A percentile compares a stretch with the other conserved stretches of the same genome.
These are phyloP conservation scores for Neohortaea acidophila DNA, from an alignment of 495 filamentous ascomycete genomes.

Conservation along the genomic window DNA sequence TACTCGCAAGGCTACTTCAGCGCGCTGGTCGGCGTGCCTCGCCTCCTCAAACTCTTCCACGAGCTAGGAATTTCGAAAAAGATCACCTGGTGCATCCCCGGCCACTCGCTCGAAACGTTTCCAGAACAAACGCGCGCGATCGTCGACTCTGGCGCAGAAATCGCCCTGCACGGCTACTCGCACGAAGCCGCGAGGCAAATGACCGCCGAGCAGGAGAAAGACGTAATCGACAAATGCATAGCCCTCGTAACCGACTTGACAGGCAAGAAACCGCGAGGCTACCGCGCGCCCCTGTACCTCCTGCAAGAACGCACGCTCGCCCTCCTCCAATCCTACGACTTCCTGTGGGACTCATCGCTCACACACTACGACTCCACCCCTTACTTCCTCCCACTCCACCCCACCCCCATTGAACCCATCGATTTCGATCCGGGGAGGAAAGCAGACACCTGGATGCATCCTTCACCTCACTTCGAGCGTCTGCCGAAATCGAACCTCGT, in stretches of 20 bases:
- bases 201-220: conserved; percentile 41
- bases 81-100: conserved; percentile 50
- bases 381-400: conserved; percentile 36
- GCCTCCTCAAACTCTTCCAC: conserved; percentile 42
- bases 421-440: conserved; percentile 35
- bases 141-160: conserved; percentile 41
- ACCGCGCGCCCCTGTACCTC: conserved; percentile 44
- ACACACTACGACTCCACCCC: conserved; percentile 40
- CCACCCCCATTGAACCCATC: conserved; percentile 32
- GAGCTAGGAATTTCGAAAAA: conserved; percentile 37
- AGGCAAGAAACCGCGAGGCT: conserved; percentile 40
- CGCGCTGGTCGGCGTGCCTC: conserved; percentile 43
- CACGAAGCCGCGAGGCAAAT: conserved; percentile 43
- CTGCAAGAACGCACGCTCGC: conserved; percentile 39
- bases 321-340: conserved; percentile 39
- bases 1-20: conserved; percentile 45
- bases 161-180: conserved; percentile 46
- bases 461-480: conserved; percentile 25
- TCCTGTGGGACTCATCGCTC: conserved; percentile 42
- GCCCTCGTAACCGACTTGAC: conserved; percentile 33
- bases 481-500: conserved; percentile 30
- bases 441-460: conserved; percentile 41
- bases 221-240: conserved; percentile 41
- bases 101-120: conserved; percentile 48
- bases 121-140: conserved; percentile 38